Conservation (phyloP, 306 rosid species). For the Quercus variabilis region DNA sequence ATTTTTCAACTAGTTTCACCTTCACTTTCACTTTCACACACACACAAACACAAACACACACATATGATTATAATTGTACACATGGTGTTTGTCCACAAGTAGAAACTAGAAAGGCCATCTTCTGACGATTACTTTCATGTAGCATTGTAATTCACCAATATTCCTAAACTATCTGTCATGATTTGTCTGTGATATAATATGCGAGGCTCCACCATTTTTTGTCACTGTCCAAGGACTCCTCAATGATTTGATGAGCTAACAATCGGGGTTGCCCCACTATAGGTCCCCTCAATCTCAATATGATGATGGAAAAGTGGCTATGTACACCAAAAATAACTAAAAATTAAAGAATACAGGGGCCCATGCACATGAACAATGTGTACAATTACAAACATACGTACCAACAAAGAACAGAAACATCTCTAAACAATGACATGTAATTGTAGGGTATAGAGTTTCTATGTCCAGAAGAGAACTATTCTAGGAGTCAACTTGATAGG, state of each 20-base stretch:
- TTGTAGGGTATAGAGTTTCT: conserved; percentile 22
- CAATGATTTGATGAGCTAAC: not conserved
- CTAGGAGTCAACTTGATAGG: conserved; percentile 14
- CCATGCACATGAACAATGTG: conserved; percentile 38
- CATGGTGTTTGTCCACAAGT: not conserved
- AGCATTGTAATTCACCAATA: conserved; percentile 5
- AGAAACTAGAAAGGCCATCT: not conserved
- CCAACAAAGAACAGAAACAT: conserved; percentile 9
- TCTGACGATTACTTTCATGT: not conserved
- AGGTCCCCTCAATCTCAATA: conserved; percentile 12
- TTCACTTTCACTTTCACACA: no score
- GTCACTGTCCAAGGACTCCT: conserved; percentile 5
- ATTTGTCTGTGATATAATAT: conserved; percentile 10
- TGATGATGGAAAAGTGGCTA: conserved; percentile 2
- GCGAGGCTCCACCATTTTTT: conserved; percentile 11
- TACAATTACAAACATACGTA: conserved; percentile 12
- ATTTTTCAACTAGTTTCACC: no score
- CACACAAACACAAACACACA: not conserved
- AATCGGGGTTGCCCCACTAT: conserved; percentile 5
- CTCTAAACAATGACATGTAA: not conserved
- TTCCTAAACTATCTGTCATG: conserved; percentile 17
- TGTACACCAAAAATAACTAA: not conserved
- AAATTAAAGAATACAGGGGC: not conserved
- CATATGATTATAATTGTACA: not conserved
- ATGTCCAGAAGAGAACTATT: not conserved